Percentiles rank a stretch among this genome's conserved stretches.
phyloP scores from a whole-genome alignment of 2,329 filamentous ascomycete genomes.

The Nothopassalora personata region DNA sequence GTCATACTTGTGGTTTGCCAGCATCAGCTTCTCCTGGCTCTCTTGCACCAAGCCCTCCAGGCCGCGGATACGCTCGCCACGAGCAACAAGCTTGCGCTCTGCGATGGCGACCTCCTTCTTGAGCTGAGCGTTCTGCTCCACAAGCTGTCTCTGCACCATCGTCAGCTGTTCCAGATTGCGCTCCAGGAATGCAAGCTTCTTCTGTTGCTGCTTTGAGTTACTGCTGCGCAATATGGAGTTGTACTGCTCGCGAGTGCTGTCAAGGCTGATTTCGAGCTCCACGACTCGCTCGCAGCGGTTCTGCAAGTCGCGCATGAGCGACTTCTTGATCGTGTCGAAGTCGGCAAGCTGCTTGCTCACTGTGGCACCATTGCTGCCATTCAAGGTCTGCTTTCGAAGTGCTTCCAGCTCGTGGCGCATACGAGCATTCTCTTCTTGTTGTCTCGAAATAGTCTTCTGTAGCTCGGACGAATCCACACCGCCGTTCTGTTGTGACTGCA shows the following conservation, averaged over 20 bases:
- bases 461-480: slow-evolving; percentile 52
- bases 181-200: slow-evolving; percentile 99
- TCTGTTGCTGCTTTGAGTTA: slow-evolving; percentile 97
- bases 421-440: slow-evolving; percentile 74
- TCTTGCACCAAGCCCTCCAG: slow-evolving; percentile 89
- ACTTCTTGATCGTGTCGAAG: slow-evolving; percentile 99
- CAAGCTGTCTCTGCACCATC: slow-evolving; percentile 92
- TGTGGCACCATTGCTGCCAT: slow-evolving; percentile 59
- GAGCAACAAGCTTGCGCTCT: slow-evolving; percentile 90
- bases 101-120: slow-evolving; percentile 99
- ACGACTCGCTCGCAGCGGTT: slow-evolving; percentile 96
- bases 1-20: slow-evolving; percentile 91
- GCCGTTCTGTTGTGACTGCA: slow-evolving; percentile 54
- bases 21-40: slow-evolving; percentile 95
- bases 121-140: slow-evolving; percentile 92
- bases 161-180: slow-evolving; percentile 97
- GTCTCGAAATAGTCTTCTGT: slow-evolving; percentile 69
- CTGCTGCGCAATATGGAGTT: slow-evolving; percentile 95
- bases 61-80: slow-evolving; percentile 94
- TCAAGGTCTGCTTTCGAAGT: slow-evolving; percentile 65
- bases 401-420: slow-evolving; percentile 77
- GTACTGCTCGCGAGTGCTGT: slow-evolving; percentile 97
- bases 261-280: slow-evolving; percentile 93
- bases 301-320: slow-evolving; percentile 94
- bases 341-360: slow-evolving; percentile 97